Conservation (phyloP, 2,329 filamentous ascomycete species). For the Exserohilum turcica region DNA sequence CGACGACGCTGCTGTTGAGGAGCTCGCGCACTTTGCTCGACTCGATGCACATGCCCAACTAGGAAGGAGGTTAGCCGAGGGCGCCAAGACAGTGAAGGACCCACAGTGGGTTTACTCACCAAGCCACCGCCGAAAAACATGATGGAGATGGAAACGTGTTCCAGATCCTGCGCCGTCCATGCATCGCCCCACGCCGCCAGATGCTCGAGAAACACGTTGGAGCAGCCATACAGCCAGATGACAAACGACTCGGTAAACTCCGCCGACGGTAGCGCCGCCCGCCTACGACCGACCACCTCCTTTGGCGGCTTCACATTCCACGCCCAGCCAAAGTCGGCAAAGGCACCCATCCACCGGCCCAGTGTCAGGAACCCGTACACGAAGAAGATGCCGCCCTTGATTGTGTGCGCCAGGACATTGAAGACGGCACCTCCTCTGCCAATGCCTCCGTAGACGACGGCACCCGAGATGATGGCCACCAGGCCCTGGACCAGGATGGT, state of each 20-base stretch:
- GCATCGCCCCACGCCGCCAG: conserved; percentile 71
- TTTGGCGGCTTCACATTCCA: conserved; percentile 81
- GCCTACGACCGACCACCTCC: conserved; percentile 65
- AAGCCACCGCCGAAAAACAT: conserved; percentile 93
- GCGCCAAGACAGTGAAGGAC: conserved; percentile 11
- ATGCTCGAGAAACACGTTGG: conserved; percentile 92
- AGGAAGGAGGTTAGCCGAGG: conserved; percentile 33
- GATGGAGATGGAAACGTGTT: conserved; percentile 90
- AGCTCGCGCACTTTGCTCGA: conserved; percentile 68
- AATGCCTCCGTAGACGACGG: conserved; percentile 78
- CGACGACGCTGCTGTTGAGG: conserved; percentile 59
- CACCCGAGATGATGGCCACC: conserved; percentile 71
- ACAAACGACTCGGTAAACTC: conserved; percentile 90
- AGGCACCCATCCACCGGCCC: conserved; percentile 88
- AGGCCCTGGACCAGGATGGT: conserved; percentile 80
- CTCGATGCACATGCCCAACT: conserved; percentile 83
- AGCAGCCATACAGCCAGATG: conserved; percentile 87
- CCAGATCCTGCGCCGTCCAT: conserved; percentile 81
- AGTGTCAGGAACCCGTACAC: conserved; percentile 88
- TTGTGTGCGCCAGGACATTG: conserved; percentile 87
- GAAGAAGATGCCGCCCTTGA: conserved; percentile 95
- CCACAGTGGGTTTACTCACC: conserved; percentile 57
- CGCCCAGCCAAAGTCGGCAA: conserved; percentile 89
- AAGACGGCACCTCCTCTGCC: conserved; percentile 75
- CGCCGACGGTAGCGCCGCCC: conserved; percentile 68